phyloP scores from a whole-genome alignment of 345 rosid species.

The Acer campestre region DNA sequence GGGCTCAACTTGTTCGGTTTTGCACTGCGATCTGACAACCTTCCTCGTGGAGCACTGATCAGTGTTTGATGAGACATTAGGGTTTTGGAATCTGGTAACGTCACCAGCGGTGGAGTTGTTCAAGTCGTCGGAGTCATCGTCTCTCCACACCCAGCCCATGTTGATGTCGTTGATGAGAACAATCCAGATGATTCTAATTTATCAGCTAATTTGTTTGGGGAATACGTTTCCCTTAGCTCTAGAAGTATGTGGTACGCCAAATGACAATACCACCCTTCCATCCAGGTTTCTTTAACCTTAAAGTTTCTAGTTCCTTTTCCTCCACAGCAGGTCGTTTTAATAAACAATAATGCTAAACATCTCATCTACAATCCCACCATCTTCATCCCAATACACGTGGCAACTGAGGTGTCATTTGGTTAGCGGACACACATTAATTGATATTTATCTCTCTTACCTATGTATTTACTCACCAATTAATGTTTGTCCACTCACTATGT shows the following conservation, averaged over 20 bases:
- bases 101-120: conserved; percentile 26
- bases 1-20: conserved; percentile 88
- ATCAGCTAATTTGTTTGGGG: background rate
- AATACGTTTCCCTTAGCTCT: background rate
- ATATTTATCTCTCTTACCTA: too few relatives aligned
- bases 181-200: conserved; percentile 24
- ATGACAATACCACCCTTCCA: background rate
- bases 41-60: conserved; percentile 60
- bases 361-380: too few relatives aligned
- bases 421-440: too few relatives aligned
- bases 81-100: conserved; percentile 12
- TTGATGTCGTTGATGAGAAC: background rate
- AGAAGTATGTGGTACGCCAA: background rate
- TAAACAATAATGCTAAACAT: too few relatives aligned
- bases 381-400: too few relatives aligned
- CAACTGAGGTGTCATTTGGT: too few relatives aligned
- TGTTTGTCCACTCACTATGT: too few relatives aligned
- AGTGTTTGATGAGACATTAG: background rate
- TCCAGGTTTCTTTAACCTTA: too few relatives aligned
- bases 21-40: conserved; percentile 72
- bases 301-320: background rate
- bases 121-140: conserved; percentile 40
- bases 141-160: conserved; percentile 77
- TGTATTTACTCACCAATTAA: too few relatives aligned
- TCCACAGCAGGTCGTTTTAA: conserved; percentile 41